Evolutionary conservation across 2,329 filamentous ascomycete genomes (phyloP).

Genomic region (Endocalyx cinctus): DNA sequence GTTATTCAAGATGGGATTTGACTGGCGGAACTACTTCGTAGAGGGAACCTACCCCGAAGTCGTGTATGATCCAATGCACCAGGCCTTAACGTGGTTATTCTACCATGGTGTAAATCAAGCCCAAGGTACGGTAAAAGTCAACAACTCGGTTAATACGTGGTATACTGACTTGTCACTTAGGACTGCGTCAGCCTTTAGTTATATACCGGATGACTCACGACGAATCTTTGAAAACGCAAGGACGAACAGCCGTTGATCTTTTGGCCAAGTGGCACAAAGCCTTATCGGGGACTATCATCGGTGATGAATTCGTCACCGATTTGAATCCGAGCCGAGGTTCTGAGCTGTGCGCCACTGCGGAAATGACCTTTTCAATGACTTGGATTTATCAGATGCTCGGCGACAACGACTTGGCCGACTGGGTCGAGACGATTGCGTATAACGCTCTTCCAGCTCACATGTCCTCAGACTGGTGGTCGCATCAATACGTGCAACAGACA

Average conservation of each 20-base stretch:
- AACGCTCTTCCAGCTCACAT: conserved; percentile 48
- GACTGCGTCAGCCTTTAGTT: conserved; percentile 34
- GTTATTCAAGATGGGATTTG: conserved; percentile 26
- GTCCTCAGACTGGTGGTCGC: conserved; percentile 49
- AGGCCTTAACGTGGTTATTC: conserved; percentile 28
- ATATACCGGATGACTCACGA: conserved; percentile 37
- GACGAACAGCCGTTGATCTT: conserved; percentile 31
- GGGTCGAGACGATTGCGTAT: conserved; percentile 44
- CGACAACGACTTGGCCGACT: conserved; percentile 38
- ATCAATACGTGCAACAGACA: conserved; percentile 49
- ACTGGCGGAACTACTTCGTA: conserved; percentile 31
- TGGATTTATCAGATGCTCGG: conserved; percentile 23
- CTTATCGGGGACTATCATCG: conserved; percentile 36
- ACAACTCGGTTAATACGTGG: too few relatives aligned
- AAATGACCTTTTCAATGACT: conserved; percentile 25
- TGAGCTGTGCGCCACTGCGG: conserved; percentile 27
- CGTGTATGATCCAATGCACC: conserved; percentile 18
- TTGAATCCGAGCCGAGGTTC: conserved; percentile 30
- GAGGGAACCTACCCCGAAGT: conserved; percentile 26
- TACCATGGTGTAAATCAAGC: conserved; percentile 40
- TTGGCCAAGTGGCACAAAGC: conserved; percentile 35
- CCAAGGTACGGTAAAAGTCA: conserved; percentile 30
- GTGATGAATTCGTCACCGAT: conserved; percentile 35
- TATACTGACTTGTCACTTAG: too few relatives aligned
- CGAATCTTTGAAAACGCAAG: conserved; percentile 29